Evolutionary conservation across 306 rosid species (phyloP).

Genomic region (Aeschynomene evenia): DNA sequence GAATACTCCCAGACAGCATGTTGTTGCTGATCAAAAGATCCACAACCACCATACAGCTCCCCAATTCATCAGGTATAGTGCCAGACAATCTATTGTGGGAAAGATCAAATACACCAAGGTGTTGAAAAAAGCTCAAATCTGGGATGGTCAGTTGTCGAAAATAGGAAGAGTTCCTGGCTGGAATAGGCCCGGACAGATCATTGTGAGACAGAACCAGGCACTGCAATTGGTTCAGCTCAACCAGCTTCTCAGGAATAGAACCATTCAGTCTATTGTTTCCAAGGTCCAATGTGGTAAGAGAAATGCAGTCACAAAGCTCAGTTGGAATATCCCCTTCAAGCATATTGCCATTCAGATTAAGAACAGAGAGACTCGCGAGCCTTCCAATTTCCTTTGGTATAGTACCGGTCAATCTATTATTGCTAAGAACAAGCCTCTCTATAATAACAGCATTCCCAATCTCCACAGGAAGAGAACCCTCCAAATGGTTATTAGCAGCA

Average conservation of each 20-base stretch:
- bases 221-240: constrained; percentile 62
- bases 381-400: constrained; percentile 77
- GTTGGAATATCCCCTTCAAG: constrained; percentile 74
- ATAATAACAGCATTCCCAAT: constrained; percentile 65
- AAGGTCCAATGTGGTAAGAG: constrained; percentile 79
- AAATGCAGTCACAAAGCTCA: constrained; percentile 62
- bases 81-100: constrained; percentile 86
- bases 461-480: constrained; percentile 68
- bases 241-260: constrained; percentile 66
- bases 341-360: constrained; percentile 75
- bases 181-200: constrained; percentile 79
- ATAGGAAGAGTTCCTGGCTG: constrained; percentile 59
- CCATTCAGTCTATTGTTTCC: constrained; percentile 75
- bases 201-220: constrained; percentile 94
- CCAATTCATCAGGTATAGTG: constrained; percentile 76
- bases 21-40: constrained; percentile 71
- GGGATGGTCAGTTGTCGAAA: constrained; percentile 74
- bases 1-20: constrained; percentile 75
- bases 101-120: constrained; percentile 84
- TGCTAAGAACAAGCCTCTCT: constrained; percentile 72
- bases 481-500: constrained; percentile 73
- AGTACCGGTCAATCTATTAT: constrained; percentile 62
- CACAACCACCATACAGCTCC: constrained; percentile 63
- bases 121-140: constrained; percentile 87
- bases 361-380: constrained; percentile 63